Evolutionary conservation across 1,284 basidiomycete genomes (phyloP), one percentile per base, ranked within the genome.

Genomic region (Fomitopsis pinicola): DNA sequence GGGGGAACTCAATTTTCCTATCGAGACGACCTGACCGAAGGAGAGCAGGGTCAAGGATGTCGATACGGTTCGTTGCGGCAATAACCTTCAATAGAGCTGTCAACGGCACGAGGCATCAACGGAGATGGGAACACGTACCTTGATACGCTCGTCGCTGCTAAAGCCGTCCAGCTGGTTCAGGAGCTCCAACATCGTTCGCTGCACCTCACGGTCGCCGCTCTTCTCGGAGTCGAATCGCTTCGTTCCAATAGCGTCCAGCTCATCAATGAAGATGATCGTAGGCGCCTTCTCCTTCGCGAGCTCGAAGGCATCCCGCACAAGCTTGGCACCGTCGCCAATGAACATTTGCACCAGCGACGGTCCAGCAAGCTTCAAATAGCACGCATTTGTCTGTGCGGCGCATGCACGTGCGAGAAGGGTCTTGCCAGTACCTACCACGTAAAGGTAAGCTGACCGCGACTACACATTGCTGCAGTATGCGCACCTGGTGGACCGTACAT

Each of bases 41-140:
- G 10, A 92, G 77, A 0, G 89, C 89, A 2, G 89, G 89, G 71
- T 92, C 89, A 52, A 99, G 89, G 63, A 98, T 98, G 77, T 99
- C 97, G 70, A 99, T 99, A 74, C 97, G 87, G 78, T 99, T 99
- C 36, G 97, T 99, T 1, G 97, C 97, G 15, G 97, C 97, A 67
- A 99, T 98, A 66, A 99, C 97, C 94, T 96, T 33, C 66, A 26
- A 53, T 19, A n/a, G 65, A 42, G 56, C 64, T 53, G 48, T 58
- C 56, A 48, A 46, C 46, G 22, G 64, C 48, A 28, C 45, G 55
- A 59, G 35, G 46, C 57, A 54, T 19, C 38, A 46, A 30, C 8
- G 57, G 58, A 12, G 36, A 26, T 30, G 4, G 52, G 38, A 5
- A 28, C 40, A 68, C 80, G 64, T 66, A 88, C 94, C 86, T 99